These are phyloP conservation scores for Elymus sibiricus DNA, from an alignment of 176 grass and related monocot species.

Conservation along the genomic window DNA sequence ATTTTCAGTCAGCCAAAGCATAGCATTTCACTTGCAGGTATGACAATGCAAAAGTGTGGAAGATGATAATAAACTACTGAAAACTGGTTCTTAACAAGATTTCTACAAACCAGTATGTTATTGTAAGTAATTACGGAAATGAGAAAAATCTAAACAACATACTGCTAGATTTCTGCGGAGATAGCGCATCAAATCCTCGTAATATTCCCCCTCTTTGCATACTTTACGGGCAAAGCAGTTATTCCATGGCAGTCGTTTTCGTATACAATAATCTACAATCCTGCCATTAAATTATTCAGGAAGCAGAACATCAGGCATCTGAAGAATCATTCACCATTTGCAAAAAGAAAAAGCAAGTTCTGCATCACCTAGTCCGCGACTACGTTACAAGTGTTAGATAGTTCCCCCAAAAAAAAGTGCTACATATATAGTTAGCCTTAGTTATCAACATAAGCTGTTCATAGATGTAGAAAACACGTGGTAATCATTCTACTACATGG, in stretches of 20 bases:
- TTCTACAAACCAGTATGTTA: too few relatives aligned
- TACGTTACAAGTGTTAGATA: neutral
- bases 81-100: neutral
- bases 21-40: neutral
- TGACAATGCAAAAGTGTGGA: too few relatives aligned
- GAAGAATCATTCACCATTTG: neutral
- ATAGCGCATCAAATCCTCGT: slow-evolving; percentile 91
- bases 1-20: neutral
- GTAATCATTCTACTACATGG: too few relatives aligned
- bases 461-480: too few relatives aligned
- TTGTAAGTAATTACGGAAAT: too few relatives aligned
- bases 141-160: slow-evolving; percentile 10
- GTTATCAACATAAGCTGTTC: neutral
- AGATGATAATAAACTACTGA: neutral
- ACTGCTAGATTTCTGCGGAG: slow-evolving; percentile 83
- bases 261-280: slow-evolving; percentile 70
- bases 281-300: slow-evolving; percentile 24
- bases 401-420: neutral
- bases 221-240: slow-evolving; percentile 61
- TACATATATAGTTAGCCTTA: too few relatives aligned
- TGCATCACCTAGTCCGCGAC: neutral
- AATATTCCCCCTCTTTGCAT: slow-evolving; percentile 85
- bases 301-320: neutral
- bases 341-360: neutral
- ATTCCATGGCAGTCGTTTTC: slow-evolving; percentile 71